These are phyloP conservation scores for Microstroma glucosiphilum DNA, from an alignment of 1,284 basidiomycete genomes.

Conservation along the genomic window DNA sequence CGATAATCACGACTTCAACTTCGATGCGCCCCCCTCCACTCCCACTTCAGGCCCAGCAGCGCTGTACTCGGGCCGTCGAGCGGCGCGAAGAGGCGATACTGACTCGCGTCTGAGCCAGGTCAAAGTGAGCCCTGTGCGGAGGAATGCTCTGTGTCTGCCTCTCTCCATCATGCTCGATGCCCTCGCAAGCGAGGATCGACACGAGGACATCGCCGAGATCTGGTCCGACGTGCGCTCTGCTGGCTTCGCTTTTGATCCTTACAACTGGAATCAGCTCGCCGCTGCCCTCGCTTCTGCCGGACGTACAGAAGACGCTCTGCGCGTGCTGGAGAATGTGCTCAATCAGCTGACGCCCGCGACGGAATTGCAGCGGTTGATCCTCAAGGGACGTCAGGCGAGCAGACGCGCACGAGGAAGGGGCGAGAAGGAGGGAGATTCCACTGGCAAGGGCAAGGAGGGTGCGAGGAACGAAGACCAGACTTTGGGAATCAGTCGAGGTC, in stretches of 20 bases:
- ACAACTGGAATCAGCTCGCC: conserved; percentile 86
- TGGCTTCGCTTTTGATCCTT: conserved; percentile 79
- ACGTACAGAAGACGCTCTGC: conserved; percentile 72
- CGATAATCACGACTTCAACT: conserved; percentile 9
- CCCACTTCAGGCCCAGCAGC: conserved; percentile 14
- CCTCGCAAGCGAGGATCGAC: conserved; percentile 53
- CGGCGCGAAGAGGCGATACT: background rate
- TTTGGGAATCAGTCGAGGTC: background rate
- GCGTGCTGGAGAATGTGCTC: conserved; percentile 72
- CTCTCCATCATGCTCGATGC: conserved; percentile 78
- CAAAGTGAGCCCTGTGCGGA: conserved; percentile 12
- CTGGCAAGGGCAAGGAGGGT: too few species aligned
- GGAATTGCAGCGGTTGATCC: too few species aligned
- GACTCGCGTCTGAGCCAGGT: background rate
- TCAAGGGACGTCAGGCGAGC: too few species aligned
- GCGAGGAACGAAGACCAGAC: background rate
- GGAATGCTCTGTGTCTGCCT: conserved; percentile 67
- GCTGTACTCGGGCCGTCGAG: background rate
- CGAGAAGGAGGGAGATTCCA: too few species aligned
- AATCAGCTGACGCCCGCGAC: background rate
- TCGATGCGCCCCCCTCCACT: conserved; percentile 9
- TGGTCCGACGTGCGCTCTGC: conserved; percentile 64
- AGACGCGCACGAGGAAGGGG: too few species aligned
- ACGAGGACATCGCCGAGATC: conserved; percentile 61
- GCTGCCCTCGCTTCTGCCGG: conserved; percentile 72